Percentiles rank a stretch among this genome's conserved stretches.
Evolutionary conservation across 345 rosid species (phyloP).

Genomic region (Luvunga scandens): DNA sequence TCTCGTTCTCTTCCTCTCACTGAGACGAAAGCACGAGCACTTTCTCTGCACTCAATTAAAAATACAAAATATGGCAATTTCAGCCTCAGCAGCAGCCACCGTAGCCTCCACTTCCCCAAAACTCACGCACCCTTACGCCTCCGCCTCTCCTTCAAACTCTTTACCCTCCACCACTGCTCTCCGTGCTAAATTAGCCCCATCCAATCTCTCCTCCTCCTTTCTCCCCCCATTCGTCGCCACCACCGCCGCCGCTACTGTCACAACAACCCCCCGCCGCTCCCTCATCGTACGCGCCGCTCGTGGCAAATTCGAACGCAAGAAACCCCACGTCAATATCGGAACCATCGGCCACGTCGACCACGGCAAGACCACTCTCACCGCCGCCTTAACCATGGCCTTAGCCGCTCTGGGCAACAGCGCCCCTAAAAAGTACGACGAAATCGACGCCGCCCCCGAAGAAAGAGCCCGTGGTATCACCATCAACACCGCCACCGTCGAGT

Average conservation of each 20-base stretch:
- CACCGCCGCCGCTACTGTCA: slow-evolving; percentile 10
- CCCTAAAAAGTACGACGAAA: slow-evolving; percentile 85
- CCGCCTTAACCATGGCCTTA: slow-evolving; percentile 89
- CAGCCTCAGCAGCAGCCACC: slow-evolving; percentile 39
- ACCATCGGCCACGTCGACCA: slow-evolving; percentile 98
- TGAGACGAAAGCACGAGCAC: background rate
- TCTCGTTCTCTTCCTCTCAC: background rate
- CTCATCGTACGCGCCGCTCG: slow-evolving; percentile 78
- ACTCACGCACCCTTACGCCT: slow-evolving; percentile 33
- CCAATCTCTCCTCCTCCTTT: slow-evolving; percentile 65
- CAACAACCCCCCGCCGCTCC: slow-evolving; percentile 33
- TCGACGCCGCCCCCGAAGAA: slow-evolving; percentile 94
- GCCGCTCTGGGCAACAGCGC: slow-evolving; percentile 67
- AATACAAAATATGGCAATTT: slow-evolving; percentile 52
- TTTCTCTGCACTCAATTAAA: background rate
- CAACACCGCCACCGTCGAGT: slow-evolving; percentile 91
- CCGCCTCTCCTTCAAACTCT: slow-evolving; percentile 37
- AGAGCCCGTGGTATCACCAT: slow-evolving; percentile 92
- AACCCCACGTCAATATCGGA: slow-evolving; percentile 88
- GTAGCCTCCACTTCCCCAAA: slow-evolving; percentile 41
- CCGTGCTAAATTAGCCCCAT: slow-evolving; percentile 28
- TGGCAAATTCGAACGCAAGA: slow-evolving; percentile 93
- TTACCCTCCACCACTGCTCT: slow-evolving; percentile 29
- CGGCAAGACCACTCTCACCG: slow-evolving; percentile 88
- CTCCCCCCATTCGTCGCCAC: slow-evolving; percentile 45